A percentile compares a stretch with the other conserved stretches of the same genome.
These are phyloP conservation scores for Hyphopichia wangnamkhiaoensis DNA, from an alignment of 1,139 yeast species.

Conservation along the genomic window DNA sequence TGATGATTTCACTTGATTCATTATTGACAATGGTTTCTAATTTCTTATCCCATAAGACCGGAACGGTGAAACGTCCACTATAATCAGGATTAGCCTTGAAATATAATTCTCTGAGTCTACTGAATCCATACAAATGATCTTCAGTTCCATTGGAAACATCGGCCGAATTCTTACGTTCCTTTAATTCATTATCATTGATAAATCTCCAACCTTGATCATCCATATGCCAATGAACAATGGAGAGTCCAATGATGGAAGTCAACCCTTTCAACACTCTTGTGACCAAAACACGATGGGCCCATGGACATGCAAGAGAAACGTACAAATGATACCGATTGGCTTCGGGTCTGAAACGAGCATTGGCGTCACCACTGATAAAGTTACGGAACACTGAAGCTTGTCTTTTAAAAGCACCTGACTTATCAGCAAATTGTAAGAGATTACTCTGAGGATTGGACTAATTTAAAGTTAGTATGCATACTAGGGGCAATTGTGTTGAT, in stretches of 20 bases:
- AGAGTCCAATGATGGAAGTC: constrained; percentile 56
- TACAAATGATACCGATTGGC: constrained; percentile 82
- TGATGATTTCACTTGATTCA: constrained; percentile 85
- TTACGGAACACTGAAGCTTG: constrained; percentile 54
- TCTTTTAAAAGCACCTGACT: constrained; percentile 57
- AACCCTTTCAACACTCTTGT: constrained; percentile 80
- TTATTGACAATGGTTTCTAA: constrained; percentile 81
- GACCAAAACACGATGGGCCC: constrained; percentile 90
- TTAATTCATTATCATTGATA: constrained; percentile 31
- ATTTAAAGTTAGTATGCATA: no score
- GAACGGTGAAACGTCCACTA: constrained; percentile 84
- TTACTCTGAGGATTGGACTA: not conserved
- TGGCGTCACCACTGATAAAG: constrained; percentile 57
- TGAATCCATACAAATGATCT: constrained; percentile 63
- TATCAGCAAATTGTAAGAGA: constrained; percentile 48
- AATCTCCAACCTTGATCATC: constrained; percentile 89
- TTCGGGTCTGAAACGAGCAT: constrained; percentile 70
- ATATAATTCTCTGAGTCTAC: constrained; percentile 69
- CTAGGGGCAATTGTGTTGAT: no score
- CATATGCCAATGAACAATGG: constrained; percentile 89
- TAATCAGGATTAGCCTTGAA: constrained; percentile 75
- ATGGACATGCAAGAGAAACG: constrained; percentile 89
- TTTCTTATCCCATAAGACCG: constrained; percentile 89
- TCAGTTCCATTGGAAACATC: constrained; percentile 56
- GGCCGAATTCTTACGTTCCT: constrained; percentile 25